Conservation (phyloP, 2,329 filamentous ascomycete genomes). For the Trichophyton benhamiae region DNA sequence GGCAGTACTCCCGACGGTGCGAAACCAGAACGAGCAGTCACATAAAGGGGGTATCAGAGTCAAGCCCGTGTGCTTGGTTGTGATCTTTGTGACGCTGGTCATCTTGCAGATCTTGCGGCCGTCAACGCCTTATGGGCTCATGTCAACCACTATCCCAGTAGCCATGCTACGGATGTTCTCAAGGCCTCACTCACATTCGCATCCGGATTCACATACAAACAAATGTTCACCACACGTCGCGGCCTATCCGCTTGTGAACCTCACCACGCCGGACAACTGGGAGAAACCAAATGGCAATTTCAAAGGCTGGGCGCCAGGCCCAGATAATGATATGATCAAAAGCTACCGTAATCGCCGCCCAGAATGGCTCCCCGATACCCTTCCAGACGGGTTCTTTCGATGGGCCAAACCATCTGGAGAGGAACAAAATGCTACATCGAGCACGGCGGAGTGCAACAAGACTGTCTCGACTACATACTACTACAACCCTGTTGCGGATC, state of each 20-base stretch:
- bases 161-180: slow-evolving; percentile 17
- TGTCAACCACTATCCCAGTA: slow-evolving; percentile 22
- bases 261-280: slow-evolving; percentile 20
- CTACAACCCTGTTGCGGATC: slow-evolving; percentile 22
- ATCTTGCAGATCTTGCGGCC: slow-evolving; percentile 19
- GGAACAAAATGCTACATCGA: background rate
- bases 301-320: slow-evolving; percentile 22
- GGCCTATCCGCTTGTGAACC: slow-evolving; percentile 18
- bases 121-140: slow-evolving; percentile 21
- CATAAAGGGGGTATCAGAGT: slow-evolving; percentile 9
- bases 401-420: slow-evolving; percentile 13
- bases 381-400: slow-evolving; percentile 20
- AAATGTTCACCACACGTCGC: slow-evolving; percentile 11
- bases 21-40: slow-evolving; percentile 4
- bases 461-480: slow-evolving; percentile 8
- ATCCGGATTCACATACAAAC: background rate
- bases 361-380: slow-evolving; percentile 16
- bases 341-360: slow-evolving; percentile 10
- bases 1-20: slow-evolving; percentile 10
- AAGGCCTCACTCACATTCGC: background rate
- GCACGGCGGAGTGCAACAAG: background rate
- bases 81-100: slow-evolving; percentile 7
- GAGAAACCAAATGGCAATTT: slow-evolving; percentile 18
- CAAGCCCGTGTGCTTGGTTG: slow-evolving; percentile 15
- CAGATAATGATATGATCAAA: slow-evolving; percentile 8